Conservation (phyloP, 495 filamentous ascomycete genomes). For the Bacidia gigantensis region DNA sequence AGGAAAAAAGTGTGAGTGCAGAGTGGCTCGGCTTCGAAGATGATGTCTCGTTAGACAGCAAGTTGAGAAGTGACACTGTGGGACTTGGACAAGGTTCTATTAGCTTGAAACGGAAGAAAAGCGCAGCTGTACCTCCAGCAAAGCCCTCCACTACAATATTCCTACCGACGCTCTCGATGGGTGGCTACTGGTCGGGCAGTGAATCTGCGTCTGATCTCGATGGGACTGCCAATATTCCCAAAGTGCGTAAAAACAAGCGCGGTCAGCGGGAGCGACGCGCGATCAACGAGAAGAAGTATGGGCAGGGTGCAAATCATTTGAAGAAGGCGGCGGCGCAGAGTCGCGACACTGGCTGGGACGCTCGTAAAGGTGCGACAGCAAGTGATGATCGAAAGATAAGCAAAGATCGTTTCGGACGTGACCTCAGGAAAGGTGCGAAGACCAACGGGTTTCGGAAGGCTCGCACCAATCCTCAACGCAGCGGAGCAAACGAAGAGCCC, state of each 20-base stretch:
- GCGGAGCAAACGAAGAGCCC: conserved; percentile 17
- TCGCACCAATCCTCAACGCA: neutral
- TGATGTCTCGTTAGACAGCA: too few species aligned
- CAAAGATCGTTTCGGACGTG: conserved; percentile 9
- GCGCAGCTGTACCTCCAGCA: conserved; percentile 16
- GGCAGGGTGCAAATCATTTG: conserved; percentile 60
- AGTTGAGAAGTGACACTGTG: too few species aligned
- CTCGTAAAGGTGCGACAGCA: conserved; percentile 28
- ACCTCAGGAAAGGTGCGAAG: conserved; percentile 9
- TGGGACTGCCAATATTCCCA: conserved; percentile 23
- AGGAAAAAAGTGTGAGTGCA: neutral
- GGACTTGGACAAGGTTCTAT: too few species aligned
- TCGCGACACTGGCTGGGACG: conserved; percentile 38
- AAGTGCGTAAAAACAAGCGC: conserved; percentile 62
- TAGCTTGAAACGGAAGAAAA: neutral
- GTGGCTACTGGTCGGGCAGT: conserved; percentile 84
- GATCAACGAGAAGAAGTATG: conserved; percentile 89
- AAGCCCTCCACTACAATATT: conserved; percentile 49
- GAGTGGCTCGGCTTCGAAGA: conserved; percentile 2
- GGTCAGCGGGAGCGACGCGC: conserved; percentile 77
- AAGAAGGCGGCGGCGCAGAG: conserved; percentile 25
- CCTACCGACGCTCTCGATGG: conserved; percentile 71
- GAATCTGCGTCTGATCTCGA: conserved; percentile 45
- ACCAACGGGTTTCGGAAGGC: conserved; percentile 1
- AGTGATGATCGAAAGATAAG: conserved; percentile 17